Evolutionary conservation across 768 basidiomycete species (phyloP), one percentile per base, ranked within the genome.

Genomic region (Hericium coralloides): DNA sequence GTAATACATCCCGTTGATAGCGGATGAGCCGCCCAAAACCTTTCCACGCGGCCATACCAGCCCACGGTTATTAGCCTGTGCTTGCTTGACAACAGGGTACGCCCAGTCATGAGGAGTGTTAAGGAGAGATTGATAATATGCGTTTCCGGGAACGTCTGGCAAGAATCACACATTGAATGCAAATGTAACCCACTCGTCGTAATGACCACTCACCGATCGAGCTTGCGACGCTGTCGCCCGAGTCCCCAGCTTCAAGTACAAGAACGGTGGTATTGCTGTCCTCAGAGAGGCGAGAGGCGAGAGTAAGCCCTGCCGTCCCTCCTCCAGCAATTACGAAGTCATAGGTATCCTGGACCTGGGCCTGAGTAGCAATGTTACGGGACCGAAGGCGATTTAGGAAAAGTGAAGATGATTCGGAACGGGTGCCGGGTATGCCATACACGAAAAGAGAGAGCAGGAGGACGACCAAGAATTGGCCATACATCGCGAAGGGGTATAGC

Each of bases 1-100:
- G 60, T 79, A 71, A 70, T 84, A 87, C 75, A 87, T 76, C 50
- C 83, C 85, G 67, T 89, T 89, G 54, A 87, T 74, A 9, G 85
- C 83, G 31, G 82, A 76, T 0, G 80, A 84, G 6, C 87, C 86
- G 54, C 87, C 86, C 22, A 89, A 73, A 51, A 83, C 79, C 67
- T 81, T 84, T 36, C 87, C 87, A 37, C 81, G 75, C 4, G 85
- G 80, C 80, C 84, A 85, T 3, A 71, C 56, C 43, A 84, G 58
- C 0, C 60, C 63, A 25, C 82, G 74, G 55, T 74, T 73, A 37
- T 65, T 68, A 20, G 75, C 72, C 57, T 73, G 70, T 0, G 72
- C 51, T 65, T 86, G 83, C 0, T 76, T 66, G 5, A 72, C 70
- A 14, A 81, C 81, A 45, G 67, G 67, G 70, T 79, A 83, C 17